A percentile compares a stretch with the other conserved stretches of the same genome.
Conservation (phyloP, 208 protist species). For the Acanthamoeba lenticulata region DNA sequence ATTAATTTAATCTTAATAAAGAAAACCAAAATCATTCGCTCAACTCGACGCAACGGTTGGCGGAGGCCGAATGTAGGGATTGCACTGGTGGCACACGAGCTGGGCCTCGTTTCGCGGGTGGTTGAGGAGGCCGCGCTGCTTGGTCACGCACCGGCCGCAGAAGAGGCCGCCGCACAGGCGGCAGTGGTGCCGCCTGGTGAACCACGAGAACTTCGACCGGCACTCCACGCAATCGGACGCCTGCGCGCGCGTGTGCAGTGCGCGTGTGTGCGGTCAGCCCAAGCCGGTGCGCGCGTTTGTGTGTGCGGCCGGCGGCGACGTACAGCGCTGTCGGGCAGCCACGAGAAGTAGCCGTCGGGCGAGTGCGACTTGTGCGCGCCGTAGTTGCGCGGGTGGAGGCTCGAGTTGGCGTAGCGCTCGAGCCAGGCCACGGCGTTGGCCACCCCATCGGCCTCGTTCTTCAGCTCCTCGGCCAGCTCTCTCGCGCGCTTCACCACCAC, state of each 20-base stretch:
- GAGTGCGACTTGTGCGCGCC: neutral
- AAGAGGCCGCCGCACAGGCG: conserved; percentile 32
- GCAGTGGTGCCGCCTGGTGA: neutral
- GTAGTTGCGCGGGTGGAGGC: neutral
- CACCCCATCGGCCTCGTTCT: neutral
- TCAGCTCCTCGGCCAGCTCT: neutral
- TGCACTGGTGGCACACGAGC: conserved; percentile 42
- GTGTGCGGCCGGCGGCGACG: neutral
- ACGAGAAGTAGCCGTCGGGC: neutral
- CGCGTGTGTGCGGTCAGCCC: neutral
- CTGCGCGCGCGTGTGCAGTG: neutral
- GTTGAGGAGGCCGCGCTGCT: conserved; percentile 9
- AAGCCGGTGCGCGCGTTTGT: no score
- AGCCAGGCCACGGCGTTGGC: conserved; percentile 11
- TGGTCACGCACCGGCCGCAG: neutral
- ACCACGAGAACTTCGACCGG: neutral
- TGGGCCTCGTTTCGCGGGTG: neutral
- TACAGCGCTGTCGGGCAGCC: neutral
- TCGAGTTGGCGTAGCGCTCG: neutral
- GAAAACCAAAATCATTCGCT: no score
- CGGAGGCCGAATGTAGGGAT: neutral
- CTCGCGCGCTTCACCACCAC: neutral
- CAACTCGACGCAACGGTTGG: neutral
- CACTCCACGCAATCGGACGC: neutral
- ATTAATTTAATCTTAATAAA: no score